Base-by-base conservation (phyloP, 1,284 basidiomycete genomes). In the Ustilago bromivora region DNA sequence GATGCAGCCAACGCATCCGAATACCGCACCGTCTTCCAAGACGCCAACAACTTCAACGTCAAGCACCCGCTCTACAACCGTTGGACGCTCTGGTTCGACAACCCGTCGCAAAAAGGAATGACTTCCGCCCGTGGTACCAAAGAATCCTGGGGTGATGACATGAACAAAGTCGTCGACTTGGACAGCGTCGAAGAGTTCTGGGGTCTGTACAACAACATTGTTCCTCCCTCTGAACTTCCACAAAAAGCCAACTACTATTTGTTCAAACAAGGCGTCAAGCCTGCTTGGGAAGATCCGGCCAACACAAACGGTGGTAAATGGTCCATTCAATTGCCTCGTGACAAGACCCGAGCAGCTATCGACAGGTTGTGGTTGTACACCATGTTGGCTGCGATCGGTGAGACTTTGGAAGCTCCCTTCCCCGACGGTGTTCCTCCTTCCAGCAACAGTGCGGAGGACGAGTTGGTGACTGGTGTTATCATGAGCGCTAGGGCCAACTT, bases 341-440 rank as follows among this genome's bases (percentile, higher is more conserved):
- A 98, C 81, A 98, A 98, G 89, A 95, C 93, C 85, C 90, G 93
- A 64, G 86, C 81, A 38, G 88, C 91, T 55, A 93, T 99, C 62
- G 96, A 99, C 88, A 93, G 92, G 86, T 94, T 96, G 91, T 99
- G 97, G 96, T 90, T 99, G 57, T 96, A 96, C 88, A 98, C 96
- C 73, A 85, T 86, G 84, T 76, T 86, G 40, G 66, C 81, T 17
- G 84, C 84, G 10, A 86, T 86, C 56, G 84, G 84, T 17, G 84
- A 86, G 65, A 85, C 83, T 47, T 71, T 86, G 40, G 84, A 86
- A 56, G 74, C 81, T 13, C 79, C 83, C 7, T 74, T 75, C 61
- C 72, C 77, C 11, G 55, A 79, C 31, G 76, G 76, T 19, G 58
- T 65, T 17, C 66, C 76, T n/a, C 77, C 82, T 4, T 71, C 76